Conservation (phyloP, 345 rosid species). For the Bruguiera sexangula region DNA sequence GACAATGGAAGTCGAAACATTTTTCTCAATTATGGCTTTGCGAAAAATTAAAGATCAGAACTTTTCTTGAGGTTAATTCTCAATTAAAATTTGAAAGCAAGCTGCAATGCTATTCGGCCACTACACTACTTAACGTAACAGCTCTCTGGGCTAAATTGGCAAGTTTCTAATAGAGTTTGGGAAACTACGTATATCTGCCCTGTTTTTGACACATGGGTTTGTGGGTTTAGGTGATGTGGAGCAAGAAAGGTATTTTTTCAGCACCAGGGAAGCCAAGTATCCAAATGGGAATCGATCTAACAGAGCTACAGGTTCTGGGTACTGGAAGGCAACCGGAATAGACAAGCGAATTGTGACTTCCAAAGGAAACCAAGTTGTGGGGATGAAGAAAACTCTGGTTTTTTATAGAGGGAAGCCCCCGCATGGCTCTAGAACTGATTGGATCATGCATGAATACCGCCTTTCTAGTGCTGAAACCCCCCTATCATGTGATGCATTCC, state of each 20-base stretch:
- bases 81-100: constrained; percentile 12
- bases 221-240: constrained; percentile 61
- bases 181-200: constrained; percentile 2
- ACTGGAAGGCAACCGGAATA: constrained; percentile 97
- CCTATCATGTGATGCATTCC: constrained; percentile 19
- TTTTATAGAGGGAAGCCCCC: constrained; percentile 92
- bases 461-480: constrained; percentile 30
- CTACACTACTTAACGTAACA: not conserved
- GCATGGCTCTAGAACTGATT: constrained; percentile 72
- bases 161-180: not conserved
- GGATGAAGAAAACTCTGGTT: constrained; percentile 94
- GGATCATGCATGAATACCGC: constrained; percentile 99
- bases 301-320: constrained; percentile 80
- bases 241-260: constrained; percentile 92
- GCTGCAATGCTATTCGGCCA: constrained; percentile 9
- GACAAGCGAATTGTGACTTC: constrained; percentile 68
- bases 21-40: not conserved
- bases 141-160: not conserved
- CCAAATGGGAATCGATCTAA: constrained; percentile 90
- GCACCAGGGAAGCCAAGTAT: constrained; percentile 85
- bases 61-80: not conserved
- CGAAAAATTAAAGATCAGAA: not conserved
- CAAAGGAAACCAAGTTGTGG: constrained; percentile 60
- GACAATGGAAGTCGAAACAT: not conserved
- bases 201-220: constrained; percentile 10